A percentile compares a stretch with the other conserved stretches of the same genome.
Evolutionary conservation across 805 yeast genomes (phyloP).

Genomic region (Starmerella geochares): DNA sequence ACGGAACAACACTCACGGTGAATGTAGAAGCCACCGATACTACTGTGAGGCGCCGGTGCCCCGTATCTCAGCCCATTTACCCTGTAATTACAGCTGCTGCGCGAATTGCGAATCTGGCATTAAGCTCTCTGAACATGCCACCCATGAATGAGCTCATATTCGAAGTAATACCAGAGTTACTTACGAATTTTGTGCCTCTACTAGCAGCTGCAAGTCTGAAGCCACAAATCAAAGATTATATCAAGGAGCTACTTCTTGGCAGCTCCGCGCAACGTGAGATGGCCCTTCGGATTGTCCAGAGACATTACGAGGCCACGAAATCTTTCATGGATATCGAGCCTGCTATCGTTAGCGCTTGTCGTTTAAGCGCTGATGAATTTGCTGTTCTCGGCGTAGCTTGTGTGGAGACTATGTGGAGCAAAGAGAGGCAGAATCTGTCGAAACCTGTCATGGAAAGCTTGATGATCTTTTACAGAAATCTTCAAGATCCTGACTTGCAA

Average conservation of each 20-base stretch:
- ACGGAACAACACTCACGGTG: no score
- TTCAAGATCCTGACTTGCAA: background rate
- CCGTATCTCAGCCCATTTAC: no score
- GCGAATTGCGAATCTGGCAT: background rate
- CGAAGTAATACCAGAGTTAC: slow-evolving; percentile 10
- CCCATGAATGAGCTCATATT: background rate
- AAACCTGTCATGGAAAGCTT: background rate
- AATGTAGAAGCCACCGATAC: no score
- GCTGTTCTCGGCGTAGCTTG: slow-evolving; percentile 4
- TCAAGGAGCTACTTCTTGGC: background rate
- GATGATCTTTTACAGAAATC: background rate
- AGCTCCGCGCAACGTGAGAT: background rate
- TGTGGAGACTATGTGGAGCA: slow-evolving; percentile 6
- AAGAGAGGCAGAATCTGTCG: background rate
- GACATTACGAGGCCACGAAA: slow-evolving; percentile 1
- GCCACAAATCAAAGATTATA: background rate
- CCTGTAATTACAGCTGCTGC: background rate
- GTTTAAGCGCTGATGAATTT: background rate
- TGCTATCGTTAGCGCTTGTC: background rate
- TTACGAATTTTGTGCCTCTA: background rate
- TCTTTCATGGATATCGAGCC: background rate
- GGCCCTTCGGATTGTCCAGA: background rate
- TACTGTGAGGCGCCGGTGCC: no score
- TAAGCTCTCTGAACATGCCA: background rate
- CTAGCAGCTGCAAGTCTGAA: background rate